Evolutionary conservation across 75 land plant genomes (phyloP).

Genomic region (Cupressus sempervirens): DNA sequence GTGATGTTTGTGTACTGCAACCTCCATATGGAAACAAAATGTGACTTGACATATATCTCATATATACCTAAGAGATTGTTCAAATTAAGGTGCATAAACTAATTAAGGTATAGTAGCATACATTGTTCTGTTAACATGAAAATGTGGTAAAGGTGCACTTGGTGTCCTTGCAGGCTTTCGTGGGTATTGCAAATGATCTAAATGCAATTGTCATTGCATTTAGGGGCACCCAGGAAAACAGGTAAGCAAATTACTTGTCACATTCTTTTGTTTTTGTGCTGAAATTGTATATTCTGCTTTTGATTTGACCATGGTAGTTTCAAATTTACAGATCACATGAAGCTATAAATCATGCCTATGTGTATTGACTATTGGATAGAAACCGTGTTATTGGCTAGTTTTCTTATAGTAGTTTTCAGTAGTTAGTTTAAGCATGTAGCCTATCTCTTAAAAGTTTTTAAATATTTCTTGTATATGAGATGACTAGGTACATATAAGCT

Average conservation of each 20-base stretch:
- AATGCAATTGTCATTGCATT: constrained; percentile 89
- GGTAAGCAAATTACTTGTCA: constrained; percentile 31
- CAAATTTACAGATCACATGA: neutral
- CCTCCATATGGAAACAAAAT: neutral
- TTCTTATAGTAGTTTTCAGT: neutral
- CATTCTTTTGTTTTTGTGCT: neutral
- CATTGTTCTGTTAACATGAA: neutral
- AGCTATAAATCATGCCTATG: neutral
- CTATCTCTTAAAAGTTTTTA: neutral
- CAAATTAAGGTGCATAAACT: neutral
- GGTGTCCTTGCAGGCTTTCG: constrained; percentile 60
- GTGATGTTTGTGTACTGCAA: neutral
- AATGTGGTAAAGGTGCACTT: neutral
- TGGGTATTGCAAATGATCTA: constrained; percentile 76
- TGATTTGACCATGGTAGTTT: neutral
- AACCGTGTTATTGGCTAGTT: neutral
- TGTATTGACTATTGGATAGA: neutral
- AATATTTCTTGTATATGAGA: neutral
- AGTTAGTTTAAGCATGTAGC: neutral
- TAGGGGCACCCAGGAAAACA: constrained; percentile 93
- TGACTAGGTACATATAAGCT: neutral
- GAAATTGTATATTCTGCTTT: neutral
- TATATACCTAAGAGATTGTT: neutral
- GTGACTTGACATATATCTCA: neutral
- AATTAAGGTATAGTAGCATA: neutral